Evolutionary conservation across 2,329 filamentous ascomycete species (phyloP), one percentile per base, ranked within the genome.

Genomic region (Diaporthe aspalathi): DNA sequence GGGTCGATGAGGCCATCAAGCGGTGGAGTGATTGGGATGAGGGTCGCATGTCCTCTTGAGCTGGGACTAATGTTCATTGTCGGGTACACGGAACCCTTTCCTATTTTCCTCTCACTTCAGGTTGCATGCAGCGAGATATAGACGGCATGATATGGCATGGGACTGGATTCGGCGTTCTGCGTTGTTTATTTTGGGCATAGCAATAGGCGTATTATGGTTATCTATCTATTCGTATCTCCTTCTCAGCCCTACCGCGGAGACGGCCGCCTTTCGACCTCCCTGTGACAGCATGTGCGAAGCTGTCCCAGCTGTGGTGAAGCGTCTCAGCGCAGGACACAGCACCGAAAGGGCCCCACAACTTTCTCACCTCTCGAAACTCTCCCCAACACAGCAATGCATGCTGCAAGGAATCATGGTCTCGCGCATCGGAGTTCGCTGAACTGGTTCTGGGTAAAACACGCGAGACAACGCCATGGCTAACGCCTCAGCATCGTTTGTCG

Each of bases 11-110:
- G 75, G 90, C 94, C 72, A 91, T 97, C 50, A 89, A 91, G 78
- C 84, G 94, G 74, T 99, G 96, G 96, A 91, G 95, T 11, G 88
- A 89, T 14, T 98, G 95, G 94, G 93, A 92, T 68, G 92, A 93
- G 80, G 81, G 70, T 22, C 38, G 67, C 24, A 27, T 45, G 22
- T 49, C 53, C 14, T 68, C 53, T n/a, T 68, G 53, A 60, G 32
- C 32, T 38, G 6, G 20, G 43, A 68, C 8, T 60, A 9, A 8
- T 22, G 2, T n/a, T 29, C 8, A 22, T 50, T 17, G 3, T 24
- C 50, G 45, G 45, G 22, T 24, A n/a, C 7, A n/a, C 52, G 22
- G 22, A 32, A 57, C 43, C 43, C 2, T 1, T 24, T 50, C 22
- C 3, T 11, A 17, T 32, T 12, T 49, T 9, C 0, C 20, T 32